phyloP scores from a whole-genome alignment of 345 rosid genomes.

The Eutrema japonicum region DNA sequence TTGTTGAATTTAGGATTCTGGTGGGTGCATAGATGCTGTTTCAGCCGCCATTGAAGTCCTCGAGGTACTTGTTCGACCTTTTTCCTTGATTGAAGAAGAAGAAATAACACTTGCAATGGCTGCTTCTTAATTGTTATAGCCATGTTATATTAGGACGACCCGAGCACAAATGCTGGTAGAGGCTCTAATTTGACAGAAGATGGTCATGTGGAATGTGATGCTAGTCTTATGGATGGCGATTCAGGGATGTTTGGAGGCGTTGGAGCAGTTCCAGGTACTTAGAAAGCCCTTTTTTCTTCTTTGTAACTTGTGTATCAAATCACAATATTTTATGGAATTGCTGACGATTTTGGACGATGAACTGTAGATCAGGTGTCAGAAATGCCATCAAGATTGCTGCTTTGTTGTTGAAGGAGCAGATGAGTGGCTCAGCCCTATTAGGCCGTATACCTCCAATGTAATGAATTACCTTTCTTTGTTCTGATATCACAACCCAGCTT shows the following conservation, averaged over 20 bases:
- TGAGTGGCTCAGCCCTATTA: conserved; percentile 62
- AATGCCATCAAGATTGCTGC: conserved; percentile 91
- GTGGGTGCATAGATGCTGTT: conserved; percentile 78
- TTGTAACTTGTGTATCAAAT: conserved; percentile 1
- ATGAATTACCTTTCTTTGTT: conserved; percentile 32
- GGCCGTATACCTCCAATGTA: conserved; percentile 98
- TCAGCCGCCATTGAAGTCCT: conserved; percentile 86
- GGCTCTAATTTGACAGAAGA: conserved; percentile 97
- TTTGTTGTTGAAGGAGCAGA: conserved; percentile 75
- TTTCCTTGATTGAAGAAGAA: not conserved
- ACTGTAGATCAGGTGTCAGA: conserved; percentile 82
- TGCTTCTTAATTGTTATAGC: conserved; percentile 1
- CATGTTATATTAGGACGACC: conserved; percentile 63
- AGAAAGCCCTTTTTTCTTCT: not conserved
- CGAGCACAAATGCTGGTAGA: conserved; percentile 88
- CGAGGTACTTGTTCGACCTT: conserved; percentile 57
- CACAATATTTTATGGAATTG: not conserved
- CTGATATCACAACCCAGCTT: not conserved
- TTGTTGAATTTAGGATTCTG: conserved; percentile 55
- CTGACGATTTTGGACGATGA: conserved; percentile 27
- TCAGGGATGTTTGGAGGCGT: conserved; percentile 94
- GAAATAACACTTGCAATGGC: not conserved
- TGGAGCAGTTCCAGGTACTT: conserved; percentile 89
- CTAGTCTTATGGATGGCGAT: conserved; percentile 88
- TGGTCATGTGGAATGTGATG: conserved; percentile 92